These are phyloP conservation scores for Kuraishia piskuri DNA, from an alignment of 805 yeast genomes.

Conservation along the genomic window DNA sequence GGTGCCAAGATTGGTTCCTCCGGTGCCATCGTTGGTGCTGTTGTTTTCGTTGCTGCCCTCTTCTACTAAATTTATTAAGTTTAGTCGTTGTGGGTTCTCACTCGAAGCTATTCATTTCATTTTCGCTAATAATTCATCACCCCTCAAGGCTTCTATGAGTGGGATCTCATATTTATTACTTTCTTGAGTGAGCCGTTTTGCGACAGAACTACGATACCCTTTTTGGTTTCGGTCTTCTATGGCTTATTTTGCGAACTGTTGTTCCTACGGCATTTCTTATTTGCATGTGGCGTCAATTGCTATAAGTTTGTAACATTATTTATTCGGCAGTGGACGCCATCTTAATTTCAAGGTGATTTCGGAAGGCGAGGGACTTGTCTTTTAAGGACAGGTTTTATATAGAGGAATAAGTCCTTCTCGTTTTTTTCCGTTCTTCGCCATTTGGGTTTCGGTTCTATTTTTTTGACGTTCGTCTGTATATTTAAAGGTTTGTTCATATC, in stretches of 20 bases:
- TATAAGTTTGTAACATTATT: neutral
- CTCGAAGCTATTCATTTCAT: conserved; percentile 1
- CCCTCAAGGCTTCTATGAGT: neutral
- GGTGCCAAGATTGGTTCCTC: conserved; percentile 15
- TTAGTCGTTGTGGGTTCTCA: neutral
- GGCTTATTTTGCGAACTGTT: conserved; percentile 7
- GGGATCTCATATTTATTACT: neutral
- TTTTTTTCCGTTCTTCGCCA: neutral
- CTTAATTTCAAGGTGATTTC: neutral
- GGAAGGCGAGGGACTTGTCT: neutral
- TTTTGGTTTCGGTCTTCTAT: conserved; percentile 4
- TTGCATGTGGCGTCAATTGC: neutral
- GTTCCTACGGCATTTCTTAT: conserved; percentile 8
- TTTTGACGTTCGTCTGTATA: neutral
- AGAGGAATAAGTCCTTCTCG: neutral
- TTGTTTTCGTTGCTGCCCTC: conserved; percentile 13
- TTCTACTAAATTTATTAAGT: conserved; percentile 8
- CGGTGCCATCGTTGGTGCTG: conserved; percentile 17
- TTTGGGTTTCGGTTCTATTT: neutral
- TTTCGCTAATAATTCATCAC: neutral
- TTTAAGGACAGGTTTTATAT: neutral
- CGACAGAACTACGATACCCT: conserved; percentile 1
- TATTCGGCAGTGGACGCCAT: neutral
- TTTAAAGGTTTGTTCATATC: neutral
- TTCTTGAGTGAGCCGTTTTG: conserved; percentile 2